These are phyloP conservation scores for Harrya chromipes DNA, from an alignment of 768 basidiomycete species.

Conservation along the genomic window DNA sequence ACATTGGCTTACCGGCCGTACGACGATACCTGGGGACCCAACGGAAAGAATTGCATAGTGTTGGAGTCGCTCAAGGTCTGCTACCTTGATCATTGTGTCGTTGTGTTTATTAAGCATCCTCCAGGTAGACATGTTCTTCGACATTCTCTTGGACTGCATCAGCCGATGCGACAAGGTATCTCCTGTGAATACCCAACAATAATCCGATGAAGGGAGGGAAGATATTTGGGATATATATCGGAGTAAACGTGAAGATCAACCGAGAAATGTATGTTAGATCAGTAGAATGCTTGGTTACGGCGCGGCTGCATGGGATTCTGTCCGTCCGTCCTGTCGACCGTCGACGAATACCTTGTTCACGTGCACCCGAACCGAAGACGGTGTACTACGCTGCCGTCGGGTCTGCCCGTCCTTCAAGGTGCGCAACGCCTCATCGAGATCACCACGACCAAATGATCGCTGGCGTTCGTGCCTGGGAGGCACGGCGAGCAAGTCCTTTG, in stretches of 20 bases:
- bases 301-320: not conserved
- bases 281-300: not conserved
- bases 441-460: conserved; percentile 68
- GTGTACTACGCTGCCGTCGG: conserved; percentile 10
- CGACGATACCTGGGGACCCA: conserved; percentile 67
- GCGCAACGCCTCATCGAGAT: conserved; percentile 80
- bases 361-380: conserved; percentile 12
- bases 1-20: conserved; percentile 59
- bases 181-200: conserved; percentile 47
- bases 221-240: not conserved
- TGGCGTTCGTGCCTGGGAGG: conserved; percentile 43
- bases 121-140: conserved; percentile 65
- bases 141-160: conserved; percentile 60
- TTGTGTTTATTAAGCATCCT: conserved; percentile 1
- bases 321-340: conserved; percentile 17
- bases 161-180: conserved; percentile 55
- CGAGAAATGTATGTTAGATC: not conserved
- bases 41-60: conserved; percentile 75
- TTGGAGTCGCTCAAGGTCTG: conserved; percentile 63
- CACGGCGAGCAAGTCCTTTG: conserved; percentile 33
- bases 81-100: not conserved
- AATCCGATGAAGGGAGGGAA: not conserved
- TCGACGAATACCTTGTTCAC: conserved; percentile 30
- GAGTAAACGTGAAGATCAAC: not conserved
- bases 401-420: conserved; percentile 64